Conservation (phyloP, 2,329 filamentous ascomycete species). For the Chaetomiaceae sp. region DNA sequence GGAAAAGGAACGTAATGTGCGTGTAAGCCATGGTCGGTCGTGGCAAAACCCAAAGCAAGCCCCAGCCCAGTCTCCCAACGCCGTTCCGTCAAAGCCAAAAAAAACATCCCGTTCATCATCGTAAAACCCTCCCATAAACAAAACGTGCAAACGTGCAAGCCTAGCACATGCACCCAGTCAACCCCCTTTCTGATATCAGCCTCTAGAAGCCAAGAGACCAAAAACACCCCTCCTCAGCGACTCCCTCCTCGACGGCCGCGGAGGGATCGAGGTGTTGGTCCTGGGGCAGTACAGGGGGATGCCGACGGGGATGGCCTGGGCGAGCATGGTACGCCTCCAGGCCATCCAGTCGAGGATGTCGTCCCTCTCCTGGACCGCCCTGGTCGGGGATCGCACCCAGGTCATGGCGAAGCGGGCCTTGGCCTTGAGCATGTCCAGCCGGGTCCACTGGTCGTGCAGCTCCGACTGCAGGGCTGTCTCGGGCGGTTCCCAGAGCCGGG, state of each 20-base stretch:
- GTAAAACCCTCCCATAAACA: too few relatives aligned
- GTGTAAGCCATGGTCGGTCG: too few relatives aligned
- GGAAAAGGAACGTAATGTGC: too few relatives aligned
- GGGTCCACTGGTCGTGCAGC: conserved; percentile 1
- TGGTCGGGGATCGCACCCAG: conserved; percentile 5
- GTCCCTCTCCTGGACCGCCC: not conserved
- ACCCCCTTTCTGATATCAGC: too few relatives aligned
- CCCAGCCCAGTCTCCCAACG: too few relatives aligned
- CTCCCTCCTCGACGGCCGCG: not conserved
- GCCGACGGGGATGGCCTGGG: not conserved
- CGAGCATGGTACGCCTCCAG: conserved; percentile 8
- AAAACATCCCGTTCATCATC: too few relatives aligned
- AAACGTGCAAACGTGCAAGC: too few relatives aligned
- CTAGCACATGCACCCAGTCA: too few relatives aligned
- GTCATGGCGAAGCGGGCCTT: not conserved
- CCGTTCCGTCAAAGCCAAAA: too few relatives aligned
- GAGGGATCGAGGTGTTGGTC: not conserved
- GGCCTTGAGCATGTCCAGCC: not conserved
- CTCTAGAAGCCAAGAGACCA: not conserved
- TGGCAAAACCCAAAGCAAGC: too few relatives aligned
- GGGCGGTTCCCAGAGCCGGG: not conserved
- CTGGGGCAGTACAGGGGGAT: not conserved
- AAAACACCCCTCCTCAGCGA: not conserved
- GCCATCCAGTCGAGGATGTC: conserved; percentile 3
- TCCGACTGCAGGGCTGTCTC: conserved; percentile 1